phyloP scores from a whole-genome alignment of 1,284 basidiomycete species.

The Tetrapyrgos nigripes region DNA sequence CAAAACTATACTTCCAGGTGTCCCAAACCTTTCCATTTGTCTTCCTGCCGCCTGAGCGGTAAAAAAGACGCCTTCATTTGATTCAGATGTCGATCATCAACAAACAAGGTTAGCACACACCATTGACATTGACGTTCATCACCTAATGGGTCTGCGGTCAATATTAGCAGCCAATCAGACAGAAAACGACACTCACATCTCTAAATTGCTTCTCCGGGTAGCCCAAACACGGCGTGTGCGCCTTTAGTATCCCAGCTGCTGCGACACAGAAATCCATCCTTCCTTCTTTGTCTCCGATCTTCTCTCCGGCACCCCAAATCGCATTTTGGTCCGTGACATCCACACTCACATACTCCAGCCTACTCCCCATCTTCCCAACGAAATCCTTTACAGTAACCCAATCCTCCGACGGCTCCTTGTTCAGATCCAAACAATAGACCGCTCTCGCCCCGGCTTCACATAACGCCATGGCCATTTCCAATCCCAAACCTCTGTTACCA shows the following conservation, averaged over 20 bases:
- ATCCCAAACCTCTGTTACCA: slow-evolving; percentile 81
- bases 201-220: slow-evolving; percentile 77
- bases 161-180: slow-evolving; percentile 5
- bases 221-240: slow-evolving; percentile 67
- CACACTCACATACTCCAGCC: slow-evolving; percentile 70
- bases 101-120: too few species aligned
- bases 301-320: slow-evolving; percentile 61
- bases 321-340: slow-evolving; percentile 68
- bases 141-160: slow-evolving; percentile 47
- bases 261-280: slow-evolving; percentile 79
- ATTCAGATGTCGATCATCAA: too few species aligned
- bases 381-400: slow-evolving; percentile 66
- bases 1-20: slow-evolving; percentile 81
- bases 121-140: slow-evolving; percentile 77
- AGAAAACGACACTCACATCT: slow-evolving; percentile 48
- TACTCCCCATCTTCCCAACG: slow-evolving; percentile 53
- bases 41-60: slow-evolving; percentile 82
- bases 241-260: slow-evolving; percentile 78
- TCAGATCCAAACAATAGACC: slow-evolving; percentile 82
- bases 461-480: slow-evolving; percentile 82
- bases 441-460: slow-evolving; percentile 79
- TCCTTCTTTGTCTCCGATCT: slow-evolving; percentile 67
- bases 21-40: slow-evolving; percentile 75
- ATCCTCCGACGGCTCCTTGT: slow-evolving; percentile 67
- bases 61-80: too few species aligned